Conservation (phyloP, 2,329 filamentous ascomycete species). For the Trichoderma asperellum region DNA sequence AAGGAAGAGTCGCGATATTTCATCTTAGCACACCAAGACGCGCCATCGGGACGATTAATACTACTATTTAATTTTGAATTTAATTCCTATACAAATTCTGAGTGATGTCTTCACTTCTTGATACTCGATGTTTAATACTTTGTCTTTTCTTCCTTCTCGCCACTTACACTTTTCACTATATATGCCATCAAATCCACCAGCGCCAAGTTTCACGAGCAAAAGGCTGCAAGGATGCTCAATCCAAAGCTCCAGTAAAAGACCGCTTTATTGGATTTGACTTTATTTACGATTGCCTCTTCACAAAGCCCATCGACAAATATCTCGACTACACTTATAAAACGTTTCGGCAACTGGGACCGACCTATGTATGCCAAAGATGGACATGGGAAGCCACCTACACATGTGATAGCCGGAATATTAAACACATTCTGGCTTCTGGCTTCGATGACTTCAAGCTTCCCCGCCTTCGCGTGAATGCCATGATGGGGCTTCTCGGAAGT, state of each 20-base stretch:
- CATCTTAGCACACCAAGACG: neutral
- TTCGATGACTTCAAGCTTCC: constrained; percentile 55
- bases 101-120: neutral
- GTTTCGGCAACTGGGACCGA: constrained; percentile 40
- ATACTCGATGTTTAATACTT: neutral
- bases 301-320: constrained; percentile 35
- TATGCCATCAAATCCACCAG: constrained; percentile 29
- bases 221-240: constrained; percentile 36
- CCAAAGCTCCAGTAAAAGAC: constrained; percentile 37
- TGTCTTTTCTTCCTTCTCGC: constrained; percentile 8
- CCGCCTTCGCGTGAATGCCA: constrained; percentile 42
- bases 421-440: constrained; percentile 56
- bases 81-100: neutral
- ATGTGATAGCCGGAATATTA: constrained; percentile 57
- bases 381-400: constrained; percentile 43
- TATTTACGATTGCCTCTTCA: constrained; percentile 39
- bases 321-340: constrained; percentile 37
- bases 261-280: constrained; percentile 44
- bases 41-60: neutral
- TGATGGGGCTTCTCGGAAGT: constrained; percentile 47
- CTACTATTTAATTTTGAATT: neutral
- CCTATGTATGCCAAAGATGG: constrained; percentile 41
- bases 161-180: constrained; percentile 21
- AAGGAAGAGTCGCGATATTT: neutral
- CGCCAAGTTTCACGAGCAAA: constrained; percentile 29